Evolutionary conservation across 495 filamentous ascomycete species (phyloP).

Genomic region (Lophiotrema nucula): DNA sequence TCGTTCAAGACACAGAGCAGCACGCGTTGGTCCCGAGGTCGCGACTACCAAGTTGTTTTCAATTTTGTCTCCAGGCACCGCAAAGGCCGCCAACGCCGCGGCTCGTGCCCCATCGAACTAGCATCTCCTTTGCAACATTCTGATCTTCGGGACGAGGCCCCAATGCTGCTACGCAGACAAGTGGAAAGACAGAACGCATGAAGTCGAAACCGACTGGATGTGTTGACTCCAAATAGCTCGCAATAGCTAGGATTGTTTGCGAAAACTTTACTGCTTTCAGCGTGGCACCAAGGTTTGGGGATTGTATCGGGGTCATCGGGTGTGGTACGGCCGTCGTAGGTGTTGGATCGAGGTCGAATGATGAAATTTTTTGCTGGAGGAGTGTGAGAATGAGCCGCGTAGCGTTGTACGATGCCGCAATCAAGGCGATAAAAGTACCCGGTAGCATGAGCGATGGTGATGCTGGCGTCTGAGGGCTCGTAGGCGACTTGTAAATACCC

Average conservation of each 20-base stretch:
- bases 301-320: background rate
- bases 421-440: conserved; percentile 13
- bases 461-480: background rate
- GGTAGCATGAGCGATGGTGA: conserved; percentile 6
- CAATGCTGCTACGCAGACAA: conserved; percentile 14
- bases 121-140: conserved; percentile 6
- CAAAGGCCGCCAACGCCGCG: conserved; percentile 15
- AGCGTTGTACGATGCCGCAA: conserved; percentile 13
- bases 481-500: background rate
- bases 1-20: no score
- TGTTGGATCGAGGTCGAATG: background rate
- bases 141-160: conserved; percentile 7
- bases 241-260: conserved; percentile 11
- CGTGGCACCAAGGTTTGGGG: background rate
- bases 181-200: conserved; percentile 23
- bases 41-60: no score
- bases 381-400: conserved; percentile 17
- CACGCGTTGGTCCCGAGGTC: no score
- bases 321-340: background rate
- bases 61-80: conserved; percentile 9
- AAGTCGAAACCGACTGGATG: conserved; percentile 26
- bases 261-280: background rate
- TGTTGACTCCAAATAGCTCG: conserved; percentile 15
- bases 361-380: conserved; percentile 11
- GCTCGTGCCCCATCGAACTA: conserved; percentile 17